Conservation (phyloP, 2,329 filamentous ascomycete species). For the Pyrenochaeta sp. region DNA sequence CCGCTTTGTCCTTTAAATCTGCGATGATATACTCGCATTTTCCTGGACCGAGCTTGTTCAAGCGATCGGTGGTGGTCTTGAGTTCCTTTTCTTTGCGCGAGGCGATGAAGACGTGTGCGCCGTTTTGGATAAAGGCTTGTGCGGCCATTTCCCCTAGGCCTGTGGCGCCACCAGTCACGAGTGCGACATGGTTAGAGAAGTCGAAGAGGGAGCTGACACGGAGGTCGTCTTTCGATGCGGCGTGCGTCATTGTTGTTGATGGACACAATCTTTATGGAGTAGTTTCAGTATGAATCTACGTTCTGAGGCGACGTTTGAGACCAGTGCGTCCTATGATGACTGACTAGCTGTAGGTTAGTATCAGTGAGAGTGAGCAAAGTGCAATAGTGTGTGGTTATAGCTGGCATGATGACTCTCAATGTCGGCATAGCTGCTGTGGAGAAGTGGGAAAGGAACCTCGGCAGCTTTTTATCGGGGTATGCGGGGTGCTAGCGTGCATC, state of each 20-base stretch:
- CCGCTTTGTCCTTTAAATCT: constrained; percentile 62
- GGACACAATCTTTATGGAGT: neutral
- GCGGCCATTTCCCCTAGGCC: constrained; percentile 65
- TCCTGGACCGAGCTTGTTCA: constrained; percentile 62
- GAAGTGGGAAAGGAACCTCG: constrained; percentile 28
- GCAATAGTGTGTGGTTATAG: constrained; percentile 3
- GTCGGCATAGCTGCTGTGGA: constrained; percentile 16
- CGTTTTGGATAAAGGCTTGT: constrained; percentile 62
- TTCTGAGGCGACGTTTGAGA: neutral
- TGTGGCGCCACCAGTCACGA: constrained; percentile 61
- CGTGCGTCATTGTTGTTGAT: constrained; percentile 36
- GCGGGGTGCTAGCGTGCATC: constrained; percentile 8
- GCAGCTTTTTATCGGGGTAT: constrained; percentile 9
- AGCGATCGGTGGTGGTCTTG: constrained; percentile 55
- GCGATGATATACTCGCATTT: constrained; percentile 61
- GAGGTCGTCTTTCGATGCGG: constrained; percentile 44
- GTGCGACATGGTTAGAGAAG: constrained; percentile 52
- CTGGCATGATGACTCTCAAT: constrained; percentile 24
- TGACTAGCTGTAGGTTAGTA: neutral
- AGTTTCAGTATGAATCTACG: neutral
- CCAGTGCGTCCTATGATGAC: neutral
- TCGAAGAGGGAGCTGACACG: constrained; percentile 45
- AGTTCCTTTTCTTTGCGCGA: constrained; percentile 61
- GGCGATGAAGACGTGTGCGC: constrained; percentile 63
- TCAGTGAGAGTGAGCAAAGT: neutral